Conservation (phyloP, 768 basidiomycete genomes). For the Postia placenta region DNA sequence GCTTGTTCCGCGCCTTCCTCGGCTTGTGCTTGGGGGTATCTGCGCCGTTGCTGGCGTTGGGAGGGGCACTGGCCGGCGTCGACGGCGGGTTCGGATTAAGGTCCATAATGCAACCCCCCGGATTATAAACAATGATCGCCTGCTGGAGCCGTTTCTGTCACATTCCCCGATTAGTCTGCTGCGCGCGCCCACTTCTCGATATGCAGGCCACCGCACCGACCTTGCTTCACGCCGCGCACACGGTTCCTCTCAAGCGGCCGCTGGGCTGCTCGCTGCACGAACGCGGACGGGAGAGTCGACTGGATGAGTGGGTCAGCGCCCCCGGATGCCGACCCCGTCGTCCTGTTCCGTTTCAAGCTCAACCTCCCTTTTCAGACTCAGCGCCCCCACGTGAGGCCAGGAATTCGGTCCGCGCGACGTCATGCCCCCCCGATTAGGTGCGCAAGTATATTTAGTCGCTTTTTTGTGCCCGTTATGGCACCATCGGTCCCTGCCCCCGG, state of each 20-base stretch:
- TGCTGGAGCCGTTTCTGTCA: not conserved
- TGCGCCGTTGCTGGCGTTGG: slow-evolving; percentile 2
- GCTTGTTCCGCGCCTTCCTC: slow-evolving; percentile 4
- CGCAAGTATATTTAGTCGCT: not conserved
- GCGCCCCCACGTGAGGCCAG: slow-evolving; percentile 5
- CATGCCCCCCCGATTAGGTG: not conserved
- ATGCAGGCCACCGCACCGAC: not conserved
- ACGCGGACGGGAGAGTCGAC: not conserved
- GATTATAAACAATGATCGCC: slow-evolving; percentile 6
- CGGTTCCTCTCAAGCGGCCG: not conserved
- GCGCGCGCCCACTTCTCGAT: not conserved
- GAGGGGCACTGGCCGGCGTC: slow-evolving; percentile 9
- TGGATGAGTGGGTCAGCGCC: not conserved
- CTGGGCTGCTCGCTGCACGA: not conserved
- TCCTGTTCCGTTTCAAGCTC: slow-evolving; percentile 5
- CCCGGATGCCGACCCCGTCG: slow-evolving; percentile 1
- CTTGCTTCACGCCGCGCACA: not conserved
- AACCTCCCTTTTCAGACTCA: slow-evolving; percentile 3
- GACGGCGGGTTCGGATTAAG: slow-evolving; percentile 11
- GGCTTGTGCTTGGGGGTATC: slow-evolving; percentile 3
- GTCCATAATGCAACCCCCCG: slow-evolving; percentile 12
- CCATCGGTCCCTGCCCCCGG: not conserved
- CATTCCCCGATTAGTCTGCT: slow-evolving; percentile 1
- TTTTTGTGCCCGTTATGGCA: slow-evolving; percentile 3
- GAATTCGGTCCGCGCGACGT: not conserved